Evolutionary conservation across 768 basidiomycete genomes (phyloP).

Genomic region (Mycena indigotica): DNA sequence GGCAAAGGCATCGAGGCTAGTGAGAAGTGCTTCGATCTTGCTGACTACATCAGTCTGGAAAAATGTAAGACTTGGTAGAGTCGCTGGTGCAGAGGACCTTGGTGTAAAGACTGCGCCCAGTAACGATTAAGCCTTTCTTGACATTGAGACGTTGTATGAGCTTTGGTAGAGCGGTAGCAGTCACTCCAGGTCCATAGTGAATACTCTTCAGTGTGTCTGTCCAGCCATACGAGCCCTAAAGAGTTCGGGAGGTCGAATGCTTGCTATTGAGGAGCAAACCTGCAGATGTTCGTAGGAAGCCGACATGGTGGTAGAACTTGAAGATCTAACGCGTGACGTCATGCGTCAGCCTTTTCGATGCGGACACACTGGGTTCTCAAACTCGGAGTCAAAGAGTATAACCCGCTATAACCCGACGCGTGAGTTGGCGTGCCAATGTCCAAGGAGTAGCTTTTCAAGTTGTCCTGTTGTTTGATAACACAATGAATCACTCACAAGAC

Average conservation of each 20-base stretch:
- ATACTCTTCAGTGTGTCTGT: conserved; percentile 68
- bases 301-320: conserved; percentile 17
- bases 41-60: conserved; percentile 65
- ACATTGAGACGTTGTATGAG: conserved; percentile 55
- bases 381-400: no score
- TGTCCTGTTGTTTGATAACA: no score
- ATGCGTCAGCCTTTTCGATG: no score
- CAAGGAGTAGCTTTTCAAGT: not conserved
- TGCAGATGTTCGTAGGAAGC: no score
- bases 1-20: conserved; percentile 58
- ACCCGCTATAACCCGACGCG: no score
- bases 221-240: conserved; percentile 64
- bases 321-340: not conserved
- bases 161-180: conserved; percentile 63
- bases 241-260: no score
- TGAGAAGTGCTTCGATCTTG: conserved; percentile 57
- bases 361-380: no score
- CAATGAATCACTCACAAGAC: no score
- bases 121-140: conserved; percentile 70
- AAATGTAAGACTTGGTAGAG: not conserved
- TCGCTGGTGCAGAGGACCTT: conserved; percentile 46
- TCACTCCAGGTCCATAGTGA: conserved; percentile 72
- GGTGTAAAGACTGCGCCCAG: conserved; percentile 65
- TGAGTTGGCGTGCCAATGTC: not conserved
- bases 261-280: no score